These are phyloP conservation scores for Vachellia collinsii DNA, from an alignment of 306 rosid genomes.

Conservation along the genomic window DNA sequence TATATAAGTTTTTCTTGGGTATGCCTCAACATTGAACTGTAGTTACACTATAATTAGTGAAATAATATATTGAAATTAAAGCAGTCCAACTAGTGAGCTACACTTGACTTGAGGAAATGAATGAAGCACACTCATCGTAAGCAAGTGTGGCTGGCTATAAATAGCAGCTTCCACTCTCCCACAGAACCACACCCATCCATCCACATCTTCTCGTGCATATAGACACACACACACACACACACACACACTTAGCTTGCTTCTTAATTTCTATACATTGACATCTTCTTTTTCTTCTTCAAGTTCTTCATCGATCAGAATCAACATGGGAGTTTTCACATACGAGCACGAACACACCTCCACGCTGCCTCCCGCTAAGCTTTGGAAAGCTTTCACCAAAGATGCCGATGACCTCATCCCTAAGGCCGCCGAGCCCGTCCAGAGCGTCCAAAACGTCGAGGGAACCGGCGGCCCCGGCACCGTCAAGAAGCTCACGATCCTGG, in stretches of 20 bases:
- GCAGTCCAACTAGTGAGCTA: background rate
- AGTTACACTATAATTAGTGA: background rate
- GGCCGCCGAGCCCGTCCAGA: constrained; percentile 29
- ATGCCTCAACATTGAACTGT: no score
- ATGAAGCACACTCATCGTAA: background rate
- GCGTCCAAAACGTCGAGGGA: constrained; percentile 44
- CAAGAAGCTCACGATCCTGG: constrained; percentile 42
- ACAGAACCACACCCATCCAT: constrained; percentile 1
- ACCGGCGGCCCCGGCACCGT: constrained; percentile 50
- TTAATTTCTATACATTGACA: no score
- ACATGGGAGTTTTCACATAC: constrained; percentile 54
- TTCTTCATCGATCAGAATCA: constrained; percentile 18
- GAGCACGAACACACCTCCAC: constrained; percentile 43
- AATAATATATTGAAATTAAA: background rate
- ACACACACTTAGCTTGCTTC: background rate
- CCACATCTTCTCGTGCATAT: background rate
- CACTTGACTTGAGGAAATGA: background rate
- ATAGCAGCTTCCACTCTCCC: background rate
- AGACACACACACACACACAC: no score
- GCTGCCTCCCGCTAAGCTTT: constrained; percentile 45
- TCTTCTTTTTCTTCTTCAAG: background rate
- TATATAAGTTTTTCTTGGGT: no score
- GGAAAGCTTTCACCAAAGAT: constrained; percentile 48
- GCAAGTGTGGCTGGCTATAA: constrained; percentile 32
- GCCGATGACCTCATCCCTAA: constrained; percentile 42